Percentiles rank a stretch among this genome's conserved stretches.
Evolutionary conservation across 2,329 filamentous ascomycete genomes (phyloP).

Genomic region (Arthrobotrys sinensis): DNA sequence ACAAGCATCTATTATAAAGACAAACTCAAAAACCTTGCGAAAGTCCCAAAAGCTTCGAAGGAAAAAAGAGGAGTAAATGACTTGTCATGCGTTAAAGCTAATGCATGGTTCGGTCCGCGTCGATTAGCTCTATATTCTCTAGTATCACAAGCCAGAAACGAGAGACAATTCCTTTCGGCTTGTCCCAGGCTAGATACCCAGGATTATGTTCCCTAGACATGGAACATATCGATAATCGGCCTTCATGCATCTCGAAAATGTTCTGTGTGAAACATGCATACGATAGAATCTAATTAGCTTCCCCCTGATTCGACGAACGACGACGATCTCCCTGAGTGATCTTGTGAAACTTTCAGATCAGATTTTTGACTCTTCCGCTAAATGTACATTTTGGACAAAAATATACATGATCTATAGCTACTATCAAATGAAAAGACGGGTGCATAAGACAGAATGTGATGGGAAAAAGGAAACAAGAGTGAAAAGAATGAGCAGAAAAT

Average conservation of each 20-base stretch:
- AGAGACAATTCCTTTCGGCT: slow-evolving; percentile 9
- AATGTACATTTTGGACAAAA: slow-evolving; percentile 12
- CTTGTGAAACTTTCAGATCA: slow-evolving; percentile 5
- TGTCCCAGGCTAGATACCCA: background rate
- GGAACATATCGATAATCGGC: slow-evolving; percentile 7
- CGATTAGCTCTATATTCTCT: slow-evolving; percentile 8
- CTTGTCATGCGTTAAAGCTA: slow-evolving; percentile 49
- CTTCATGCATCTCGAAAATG: slow-evolving; percentile 1
- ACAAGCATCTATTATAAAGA: background rate
- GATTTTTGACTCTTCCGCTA: background rate
- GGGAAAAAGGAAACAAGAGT: slow-evolving; percentile 3
- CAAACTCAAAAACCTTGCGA: background rate
- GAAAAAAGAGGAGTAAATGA: slow-evolving; percentile 33
- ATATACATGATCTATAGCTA: slow-evolving; percentile 23
- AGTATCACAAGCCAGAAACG: slow-evolving; percentile 24
- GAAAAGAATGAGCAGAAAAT: background rate
- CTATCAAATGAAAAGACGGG: slow-evolving; percentile 21
- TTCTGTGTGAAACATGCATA: background rate
- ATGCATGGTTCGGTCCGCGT: slow-evolving; percentile 45
- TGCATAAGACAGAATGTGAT: background rate
- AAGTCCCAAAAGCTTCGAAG: background rate
- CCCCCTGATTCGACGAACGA: slow-evolving; percentile 1
- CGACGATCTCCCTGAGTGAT: background rate
- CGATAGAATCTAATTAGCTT: background rate
- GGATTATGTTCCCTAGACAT: background rate